These are phyloP conservation scores for Millerago galiae DNA, from an alignment of 805 yeast genomes.

Conservation along the genomic window DNA sequence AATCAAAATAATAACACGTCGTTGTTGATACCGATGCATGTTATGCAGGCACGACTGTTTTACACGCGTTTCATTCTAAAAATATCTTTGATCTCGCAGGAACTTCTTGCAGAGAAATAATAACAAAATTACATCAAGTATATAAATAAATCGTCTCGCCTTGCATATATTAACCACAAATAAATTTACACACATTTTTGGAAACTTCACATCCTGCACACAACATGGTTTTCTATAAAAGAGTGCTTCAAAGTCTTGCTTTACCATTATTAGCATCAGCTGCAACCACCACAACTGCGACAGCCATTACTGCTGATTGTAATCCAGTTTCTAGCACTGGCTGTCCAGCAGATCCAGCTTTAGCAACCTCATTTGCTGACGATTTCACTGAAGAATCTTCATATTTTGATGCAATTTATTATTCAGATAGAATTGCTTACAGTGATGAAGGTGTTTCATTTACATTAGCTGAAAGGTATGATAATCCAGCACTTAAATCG, in stretches of 20 bases:
- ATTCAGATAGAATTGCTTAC: conserved; percentile 37
- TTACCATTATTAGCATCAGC: conserved; percentile 6
- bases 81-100: no score
- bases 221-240: background rate
- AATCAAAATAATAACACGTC: no score
- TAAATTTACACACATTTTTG: background rate
- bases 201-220: background rate
- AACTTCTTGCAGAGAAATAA: no score
- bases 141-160: no score
- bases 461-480: conserved; percentile 54
- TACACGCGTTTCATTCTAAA: no score
- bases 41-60: no score
- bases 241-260: background rate
- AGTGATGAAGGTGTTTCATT: conserved; percentile 54
- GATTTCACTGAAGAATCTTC: conserved; percentile 44
- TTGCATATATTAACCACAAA: background rate
- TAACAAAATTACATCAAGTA: no score
- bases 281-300: conserved; percentile 9
- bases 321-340: conserved; percentile 34
- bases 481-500: conserved; percentile 74
- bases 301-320: conserved; percentile 26
- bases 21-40: no score
- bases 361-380: conserved; percentile 47
- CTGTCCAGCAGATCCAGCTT: conserved; percentile 52
- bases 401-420: conserved; percentile 33